These are phyloP conservation scores for Esteya vermicola DNA, from an alignment of 2,329 filamentous ascomycete genomes.

Conservation along the genomic window DNA sequence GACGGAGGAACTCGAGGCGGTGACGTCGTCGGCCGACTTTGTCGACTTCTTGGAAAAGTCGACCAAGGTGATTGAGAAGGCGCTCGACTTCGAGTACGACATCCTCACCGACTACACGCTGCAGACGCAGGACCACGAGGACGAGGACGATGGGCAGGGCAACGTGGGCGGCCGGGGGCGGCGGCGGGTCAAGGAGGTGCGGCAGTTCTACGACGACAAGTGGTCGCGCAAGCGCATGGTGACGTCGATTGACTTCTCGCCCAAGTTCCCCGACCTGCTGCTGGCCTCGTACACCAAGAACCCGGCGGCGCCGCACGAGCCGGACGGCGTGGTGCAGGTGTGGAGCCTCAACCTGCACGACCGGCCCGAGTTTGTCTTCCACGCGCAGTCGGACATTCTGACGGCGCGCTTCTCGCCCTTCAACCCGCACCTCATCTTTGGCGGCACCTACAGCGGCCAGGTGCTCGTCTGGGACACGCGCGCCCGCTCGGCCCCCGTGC, in stretches of 20 bases:
- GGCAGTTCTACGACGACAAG: conserved; percentile 86
- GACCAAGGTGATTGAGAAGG: conserved; percentile 92
- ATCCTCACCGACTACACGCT: conserved; percentile 89
- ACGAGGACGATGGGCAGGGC: conserved; percentile 73
- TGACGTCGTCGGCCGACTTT: conserved; percentile 86
- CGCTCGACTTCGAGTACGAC: conserved; percentile 91
- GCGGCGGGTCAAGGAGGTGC: conserved; percentile 68
- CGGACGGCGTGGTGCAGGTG: conserved; percentile 83
- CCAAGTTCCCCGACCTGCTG: conserved; percentile 85
- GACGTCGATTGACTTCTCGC: conserved; percentile 87
- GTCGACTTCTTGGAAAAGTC: conserved; percentile 90
- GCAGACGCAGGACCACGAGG: conserved; percentile 59
- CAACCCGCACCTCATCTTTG: conserved; percentile 89
- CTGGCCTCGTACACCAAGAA: conserved; percentile 97
- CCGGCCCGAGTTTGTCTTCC: conserved; percentile 90
- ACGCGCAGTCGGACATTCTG: conserved; percentile 88
- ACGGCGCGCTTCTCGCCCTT: conserved; percentile 98
- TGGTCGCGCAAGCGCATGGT: conserved; percentile 98
- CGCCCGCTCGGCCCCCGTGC: conserved; percentile 74
- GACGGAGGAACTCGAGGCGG: conserved; percentile 74
- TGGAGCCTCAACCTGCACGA: conserved; percentile 96
- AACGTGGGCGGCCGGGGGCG: conserved; percentile 58
- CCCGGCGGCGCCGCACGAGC: conserved; percentile 83
- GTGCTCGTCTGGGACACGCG: conserved; percentile 95
- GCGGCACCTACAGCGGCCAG: conserved; percentile 92